Conservation (phyloP, 164 flowering plant species). For the Macadamia integrifolia region DNA sequence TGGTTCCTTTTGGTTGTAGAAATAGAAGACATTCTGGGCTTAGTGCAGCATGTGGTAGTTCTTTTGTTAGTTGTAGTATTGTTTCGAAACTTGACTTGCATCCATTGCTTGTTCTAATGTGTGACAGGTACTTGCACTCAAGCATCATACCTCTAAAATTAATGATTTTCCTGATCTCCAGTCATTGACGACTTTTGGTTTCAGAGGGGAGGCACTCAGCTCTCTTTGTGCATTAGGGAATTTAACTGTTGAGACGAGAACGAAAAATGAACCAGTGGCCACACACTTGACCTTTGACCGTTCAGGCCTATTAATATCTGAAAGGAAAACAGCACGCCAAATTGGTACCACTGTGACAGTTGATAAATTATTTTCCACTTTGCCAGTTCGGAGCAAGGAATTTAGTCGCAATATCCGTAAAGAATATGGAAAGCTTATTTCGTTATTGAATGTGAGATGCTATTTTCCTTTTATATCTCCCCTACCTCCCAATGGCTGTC, state of each 20-base stretch:
- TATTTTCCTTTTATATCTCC: constrained; percentile 5
- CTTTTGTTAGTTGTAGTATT: not conserved
- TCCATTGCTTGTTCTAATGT: constrained; percentile 2
- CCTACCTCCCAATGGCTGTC: no score
- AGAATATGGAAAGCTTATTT: constrained; percentile 87
- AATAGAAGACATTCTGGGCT: not conserved
- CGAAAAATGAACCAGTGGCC: constrained; percentile 67
- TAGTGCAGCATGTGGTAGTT: not conserved
- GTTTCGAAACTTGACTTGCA: not conserved
- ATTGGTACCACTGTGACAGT: constrained; percentile 90
- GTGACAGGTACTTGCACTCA: constrained; percentile 74
- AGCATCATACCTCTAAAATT: constrained; percentile 91
- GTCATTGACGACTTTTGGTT: constrained; percentile 78
- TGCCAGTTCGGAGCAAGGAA: constrained; percentile 90
- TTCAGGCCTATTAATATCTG: constrained; percentile 61
- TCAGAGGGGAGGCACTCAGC: constrained; percentile 97
- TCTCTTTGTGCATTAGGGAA: constrained; percentile 81
- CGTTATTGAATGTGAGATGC: constrained; percentile 74
- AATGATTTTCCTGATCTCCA: constrained; percentile 84
- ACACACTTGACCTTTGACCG: constrained; percentile 83
- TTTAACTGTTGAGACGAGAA: constrained; percentile 86
- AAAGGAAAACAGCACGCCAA: constrained; percentile 87
- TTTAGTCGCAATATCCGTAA: constrained; percentile 83
- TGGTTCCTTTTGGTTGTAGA: not conserved
- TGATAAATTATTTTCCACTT: constrained; percentile 73